Base-by-base conservation (phyloP, 495 filamentous ascomycete species). In the Aspergillus biplanus region DNA sequence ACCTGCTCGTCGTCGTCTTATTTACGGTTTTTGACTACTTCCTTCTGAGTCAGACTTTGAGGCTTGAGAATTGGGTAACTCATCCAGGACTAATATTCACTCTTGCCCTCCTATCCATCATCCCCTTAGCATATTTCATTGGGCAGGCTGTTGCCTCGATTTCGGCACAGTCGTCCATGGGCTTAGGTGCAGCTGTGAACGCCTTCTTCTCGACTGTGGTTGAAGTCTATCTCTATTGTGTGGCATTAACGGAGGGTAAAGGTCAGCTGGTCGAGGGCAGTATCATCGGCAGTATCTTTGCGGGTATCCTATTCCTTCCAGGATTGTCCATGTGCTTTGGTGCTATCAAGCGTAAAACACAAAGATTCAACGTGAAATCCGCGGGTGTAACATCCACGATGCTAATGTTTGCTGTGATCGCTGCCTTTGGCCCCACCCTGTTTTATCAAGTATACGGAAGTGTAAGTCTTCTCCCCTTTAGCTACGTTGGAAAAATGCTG, bases 281-380 rank as follows among this genome's bases (percentile, higher is more conserved):
- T 75, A 89, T 99, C 68, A 90, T 99, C 61, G 95, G 95, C 34
- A 98, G 94, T 73, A 97, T 99, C 48, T 97, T 99, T 73, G 95
- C 93, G 12, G 95, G 95, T 74, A 90, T 99, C 59, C 82, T 99
- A 54, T 97, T 99, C 73, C 84, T 99, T 54, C 95, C 95, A 2
- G 95, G 95, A n/a, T 64, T 99, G 16, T 97, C 92, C 60, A 99
- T 99, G 95, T 98, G 96, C 76, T 99, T 97, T 69, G 95, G 95
- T 16, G 95, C 96, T 33, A 89, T 99, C 73, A 96, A 97, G 76
- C 88, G 96, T 65, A 99, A 99, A 76, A 99, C 95, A 0, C 95
- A 99, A 70, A 89, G 95, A 61, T 99, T 99, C 82, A 99, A 99
- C 75, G 93, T 95, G 65, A 92, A 88, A 72, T 98, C 96, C 47